Evolutionary conservation across 169 alveolate genomes (phyloP).

Genomic region (Eimeria nieschulzi): DNA sequence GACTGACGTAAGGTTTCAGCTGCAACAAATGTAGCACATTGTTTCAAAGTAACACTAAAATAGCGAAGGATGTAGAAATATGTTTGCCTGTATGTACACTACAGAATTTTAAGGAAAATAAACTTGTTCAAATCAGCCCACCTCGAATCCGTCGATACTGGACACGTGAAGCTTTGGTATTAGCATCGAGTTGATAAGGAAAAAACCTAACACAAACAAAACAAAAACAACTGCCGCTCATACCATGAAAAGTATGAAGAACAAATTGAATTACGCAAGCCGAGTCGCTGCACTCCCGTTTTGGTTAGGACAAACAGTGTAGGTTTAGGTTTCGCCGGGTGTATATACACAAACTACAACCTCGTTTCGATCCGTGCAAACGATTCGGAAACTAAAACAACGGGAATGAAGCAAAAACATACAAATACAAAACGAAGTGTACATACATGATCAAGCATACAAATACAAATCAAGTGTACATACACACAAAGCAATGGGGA

Average conservation of each 20-base stretch:
- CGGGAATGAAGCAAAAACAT: not conserved
- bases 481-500: not conserved
- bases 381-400: not conserved
- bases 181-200: conserved; percentile 86
- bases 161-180: conserved; percentile 88
- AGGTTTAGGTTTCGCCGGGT: too few species aligned
- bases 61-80: not conserved
- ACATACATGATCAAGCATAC: not conserved
- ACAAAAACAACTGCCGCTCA: not conserved
- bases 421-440: not conserved
- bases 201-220: conserved; percentile 80
- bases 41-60: not conserved
- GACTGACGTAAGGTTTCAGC: conserved; percentile 51
- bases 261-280: too few species aligned
- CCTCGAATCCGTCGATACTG: conserved; percentile 80
- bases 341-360: too few species aligned
- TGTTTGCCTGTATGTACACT: too few species aligned
- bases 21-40: not conserved
- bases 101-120: too few species aligned
- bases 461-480: not conserved
- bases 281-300: too few species aligned
- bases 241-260: too few species aligned
- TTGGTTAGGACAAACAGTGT: too few species aligned
- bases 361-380: not conserved
- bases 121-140: conserved; percentile 13